These are phyloP conservation scores for Lachancea waltii DNA, from an alignment of 805 yeast genomes.

Conservation along the genomic window DNA sequence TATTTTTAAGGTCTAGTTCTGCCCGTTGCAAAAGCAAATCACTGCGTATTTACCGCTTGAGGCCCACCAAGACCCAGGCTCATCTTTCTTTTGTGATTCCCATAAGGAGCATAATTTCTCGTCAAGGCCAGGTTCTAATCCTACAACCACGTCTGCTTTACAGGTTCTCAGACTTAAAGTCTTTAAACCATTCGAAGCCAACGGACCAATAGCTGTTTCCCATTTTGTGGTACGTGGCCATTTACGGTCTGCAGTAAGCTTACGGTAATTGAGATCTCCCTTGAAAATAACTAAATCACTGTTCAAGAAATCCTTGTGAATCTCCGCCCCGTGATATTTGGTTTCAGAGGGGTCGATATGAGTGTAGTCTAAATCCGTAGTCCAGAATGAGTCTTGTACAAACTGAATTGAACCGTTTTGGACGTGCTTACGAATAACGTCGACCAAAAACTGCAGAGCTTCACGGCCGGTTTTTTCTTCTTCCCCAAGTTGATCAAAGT, in stretches of 20 bases:
- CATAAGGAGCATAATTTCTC: constrained; percentile 58
- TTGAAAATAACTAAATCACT: constrained; percentile 76
- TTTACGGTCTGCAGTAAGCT: constrained; percentile 80
- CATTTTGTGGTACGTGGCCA: constrained; percentile 86
- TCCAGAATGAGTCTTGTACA: constrained; percentile 77
- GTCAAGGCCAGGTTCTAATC: constrained; percentile 65
- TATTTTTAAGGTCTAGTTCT: background rate
- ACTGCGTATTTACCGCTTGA: constrained; percentile 94
- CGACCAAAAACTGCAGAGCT: constrained; percentile 45
- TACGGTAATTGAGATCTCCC: constrained; percentile 95
- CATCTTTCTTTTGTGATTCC: constrained; percentile 48
- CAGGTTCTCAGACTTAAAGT: constrained; percentile 81
- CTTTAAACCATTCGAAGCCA: constrained; percentile 57
- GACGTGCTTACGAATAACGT: constrained; percentile 39
- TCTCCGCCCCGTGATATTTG: constrained; percentile 45
- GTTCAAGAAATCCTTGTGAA: constrained; percentile 54
- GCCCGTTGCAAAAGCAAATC: constrained; percentile 42
- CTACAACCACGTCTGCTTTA: constrained; percentile 94
- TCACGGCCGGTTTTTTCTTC: constrained; percentile 33
- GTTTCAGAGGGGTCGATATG: constrained; percentile 46
- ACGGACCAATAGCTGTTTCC: constrained; percentile 56
- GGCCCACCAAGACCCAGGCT: constrained; percentile 72
- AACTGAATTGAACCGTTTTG: constrained; percentile 43
- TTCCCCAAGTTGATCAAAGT: constrained; percentile 18
- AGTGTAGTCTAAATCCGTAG: constrained; percentile 72